Evolutionary conservation across 306 rosid genomes (phyloP), one percentile per base, ranked within the genome.

Genomic region (Vigna nakashimae): DNA sequence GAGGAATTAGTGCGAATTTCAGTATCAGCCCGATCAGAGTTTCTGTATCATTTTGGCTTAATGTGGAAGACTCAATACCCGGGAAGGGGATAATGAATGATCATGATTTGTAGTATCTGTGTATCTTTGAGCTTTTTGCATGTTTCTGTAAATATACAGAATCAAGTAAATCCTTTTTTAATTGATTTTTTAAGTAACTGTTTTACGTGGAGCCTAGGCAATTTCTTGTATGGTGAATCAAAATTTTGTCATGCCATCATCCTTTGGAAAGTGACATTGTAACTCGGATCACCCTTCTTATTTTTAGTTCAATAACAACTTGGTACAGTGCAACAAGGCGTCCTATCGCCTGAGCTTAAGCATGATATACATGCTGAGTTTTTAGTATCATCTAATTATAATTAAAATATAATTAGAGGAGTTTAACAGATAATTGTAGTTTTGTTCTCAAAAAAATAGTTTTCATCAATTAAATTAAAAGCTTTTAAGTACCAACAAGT

Each of bases 61-160:
- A 4, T 64, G 66, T 53, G 72, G 52, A 75, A 71, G 71, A 79
- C 65, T 52, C 75, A 80, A 38, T 65, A 28, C 67, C 48, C 71
- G 65, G 67, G 82, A 75, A 69, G 69, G 26, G 26, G 24, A 56
- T 52, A 17, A 56, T 52, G 71, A 58, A 67, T 46, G 76, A 60
- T 48, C 13, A 51, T 53, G 75, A 63, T 71, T 53, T 78, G 88
- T 81, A 55, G 67, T 68, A 59, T 74, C 75, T 73, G 62, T 62
- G 26, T 38, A 64, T 74, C 51, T 84, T 58, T 68, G 52, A 82
- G 30, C 52, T 56, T 82, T 22, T 62, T 32, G 76, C 76, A 58
- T 79, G 51, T 70, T 32, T 74, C 38, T 80, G 84, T 85, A 85
- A 82, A 85, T 78, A 76, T 78, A 43, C 73, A 36, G 34, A 36